Base-by-base conservation (phyloP, 805 yeast genomes). In the Candida chilensis region DNA sequence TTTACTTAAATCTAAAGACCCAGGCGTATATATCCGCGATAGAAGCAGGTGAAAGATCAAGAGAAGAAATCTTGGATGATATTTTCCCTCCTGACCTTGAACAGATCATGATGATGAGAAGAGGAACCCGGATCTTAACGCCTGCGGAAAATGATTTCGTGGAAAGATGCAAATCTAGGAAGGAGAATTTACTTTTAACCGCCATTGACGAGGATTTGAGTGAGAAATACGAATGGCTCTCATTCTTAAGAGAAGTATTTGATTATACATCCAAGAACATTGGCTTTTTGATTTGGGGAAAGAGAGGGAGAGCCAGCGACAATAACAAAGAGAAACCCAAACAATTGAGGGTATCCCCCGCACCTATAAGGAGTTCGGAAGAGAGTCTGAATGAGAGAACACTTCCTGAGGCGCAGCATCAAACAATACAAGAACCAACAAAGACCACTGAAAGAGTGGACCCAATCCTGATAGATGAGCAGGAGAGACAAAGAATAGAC, bases 21-120 rank as follows among this genome's bases (percentile, higher is more conserved):
- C 98, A 92, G 53, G 95, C 96, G 0, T 92, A 76, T 47, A 87
- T 92, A 14, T 79, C 96, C 1, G 95, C 94, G 0, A 53, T 88
- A 36, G 84, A 80, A 45, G 65, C 78, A 1, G 67, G 67, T 8
- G 73, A 74, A 32, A 61, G 81, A 39, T 59, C 81, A 2, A 68
- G 73, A 37, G 68, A 67, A 33, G 88, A 79, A 27, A 70, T 85
- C 8, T 58, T 88, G 39, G 75, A 81, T 31, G 84, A 78, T 41
- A 67, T 88, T 27, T 82, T 90, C 41, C 94, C 96, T 0, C 53
- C 53, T 4, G 65, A 76, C 40, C 43, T 87, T 43, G 76, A 72
- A 26, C 67, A 67, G 26, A 49, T 71, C 3, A 49, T 64, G 7
- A 46, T 44, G 33, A 40, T 35, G 35, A 59, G 52, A 22, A 46